Percentiles rank a stretch among this genome's conserved stretches.
Conservation (phyloP, 2,329 filamentous ascomycete species). For the Fusarium heterosporum region DNA sequence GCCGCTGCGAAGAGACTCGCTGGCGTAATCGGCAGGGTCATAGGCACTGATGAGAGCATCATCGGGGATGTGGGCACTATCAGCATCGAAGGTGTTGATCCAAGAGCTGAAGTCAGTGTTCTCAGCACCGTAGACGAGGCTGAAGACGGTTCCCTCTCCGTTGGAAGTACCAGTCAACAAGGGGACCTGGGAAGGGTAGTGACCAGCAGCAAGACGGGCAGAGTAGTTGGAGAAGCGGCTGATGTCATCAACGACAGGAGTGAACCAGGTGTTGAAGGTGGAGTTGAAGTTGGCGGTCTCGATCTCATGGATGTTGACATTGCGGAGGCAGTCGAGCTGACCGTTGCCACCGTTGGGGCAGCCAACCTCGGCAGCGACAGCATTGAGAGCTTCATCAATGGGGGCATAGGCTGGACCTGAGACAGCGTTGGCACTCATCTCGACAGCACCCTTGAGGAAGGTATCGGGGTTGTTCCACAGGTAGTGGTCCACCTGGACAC, state of each 20-base stretch:
- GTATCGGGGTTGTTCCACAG: constrained; percentile 56
- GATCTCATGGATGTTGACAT: constrained; percentile 42
- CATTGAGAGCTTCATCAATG: constrained; percentile 52
- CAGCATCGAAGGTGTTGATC: constrained; percentile 45
- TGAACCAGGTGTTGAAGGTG: constrained; percentile 57
- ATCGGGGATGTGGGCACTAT: constrained; percentile 39
- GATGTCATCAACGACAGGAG: constrained; percentile 52
- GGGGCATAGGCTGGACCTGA: constrained; percentile 56
- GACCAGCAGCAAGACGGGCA: constrained; percentile 28
- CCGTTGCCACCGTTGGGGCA: constrained; percentile 48
- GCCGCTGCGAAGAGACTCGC: constrained; percentile 56
- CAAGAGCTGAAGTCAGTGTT: constrained; percentile 45
- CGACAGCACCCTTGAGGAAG: constrained; percentile 53
- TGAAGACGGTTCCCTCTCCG: constrained; percentile 54
- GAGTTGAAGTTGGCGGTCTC: constrained; percentile 45
- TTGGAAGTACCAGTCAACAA: constrained; percentile 52
- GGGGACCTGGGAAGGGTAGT: constrained; percentile 52
- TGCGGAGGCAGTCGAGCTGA: constrained; percentile 55
- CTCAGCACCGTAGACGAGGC: constrained; percentile 50
- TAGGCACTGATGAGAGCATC: constrained; percentile 32
- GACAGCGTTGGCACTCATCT: constrained; percentile 58
- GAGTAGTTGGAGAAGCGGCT: constrained; percentile 52
- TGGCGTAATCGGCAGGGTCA: constrained; percentile 49
- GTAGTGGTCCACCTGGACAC: constrained; percentile 56
- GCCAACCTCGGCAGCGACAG: constrained; percentile 53